A percentile compares a stretch with the other conserved stretches of the same genome.
These are phyloP conservation scores for Hibiscus trionum DNA, from an alignment of 345 rosid species.

Conservation along the genomic window DNA sequence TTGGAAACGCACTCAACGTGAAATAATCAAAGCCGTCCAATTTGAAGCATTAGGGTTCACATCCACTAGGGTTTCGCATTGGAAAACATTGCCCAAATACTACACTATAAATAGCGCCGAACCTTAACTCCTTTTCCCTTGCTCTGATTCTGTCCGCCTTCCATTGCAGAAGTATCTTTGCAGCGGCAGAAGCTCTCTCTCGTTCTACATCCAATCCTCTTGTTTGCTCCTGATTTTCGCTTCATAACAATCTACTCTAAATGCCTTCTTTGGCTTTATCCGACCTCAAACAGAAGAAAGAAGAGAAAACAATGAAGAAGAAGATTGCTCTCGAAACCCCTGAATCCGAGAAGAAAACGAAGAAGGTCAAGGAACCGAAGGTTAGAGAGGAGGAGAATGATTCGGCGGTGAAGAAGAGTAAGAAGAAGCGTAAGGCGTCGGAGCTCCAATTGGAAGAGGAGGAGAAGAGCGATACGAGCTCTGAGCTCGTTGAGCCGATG, in stretches of 20 bases:
- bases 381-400: slow-evolving; percentile 19
- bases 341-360: slow-evolving; percentile 33
- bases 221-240: background rate
- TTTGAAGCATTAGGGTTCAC: too few species aligned
- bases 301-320: slow-evolving; percentile 69
- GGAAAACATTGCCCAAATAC: background rate
- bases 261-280: slow-evolving; percentile 55
- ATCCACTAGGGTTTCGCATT: too few species aligned
- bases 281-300: slow-evolving; percentile 23
- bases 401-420: slow-evolving; percentile 35
- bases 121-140: too few species aligned
- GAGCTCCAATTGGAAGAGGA: slow-evolving; percentile 35
- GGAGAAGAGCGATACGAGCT: slow-evolving; percentile 60
- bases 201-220: background rate
- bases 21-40: too few species aligned
- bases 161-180: background rate
- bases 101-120: background rate
- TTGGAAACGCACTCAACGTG: too few species aligned
- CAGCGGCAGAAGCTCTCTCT: background rate
- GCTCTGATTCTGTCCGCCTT: background rate
- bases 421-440: slow-evolving; percentile 55
- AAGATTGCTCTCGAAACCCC: slow-evolving; percentile 32
- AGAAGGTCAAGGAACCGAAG: slow-evolving; percentile 32
- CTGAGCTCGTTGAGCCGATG: slow-evolving; percentile 55
- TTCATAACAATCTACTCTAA: background rate